These are phyloP conservation scores for Thermochaetoides dissita DNA, from an alignment of 2,329 filamentous ascomycete genomes.

Conservation along the genomic window DNA sequence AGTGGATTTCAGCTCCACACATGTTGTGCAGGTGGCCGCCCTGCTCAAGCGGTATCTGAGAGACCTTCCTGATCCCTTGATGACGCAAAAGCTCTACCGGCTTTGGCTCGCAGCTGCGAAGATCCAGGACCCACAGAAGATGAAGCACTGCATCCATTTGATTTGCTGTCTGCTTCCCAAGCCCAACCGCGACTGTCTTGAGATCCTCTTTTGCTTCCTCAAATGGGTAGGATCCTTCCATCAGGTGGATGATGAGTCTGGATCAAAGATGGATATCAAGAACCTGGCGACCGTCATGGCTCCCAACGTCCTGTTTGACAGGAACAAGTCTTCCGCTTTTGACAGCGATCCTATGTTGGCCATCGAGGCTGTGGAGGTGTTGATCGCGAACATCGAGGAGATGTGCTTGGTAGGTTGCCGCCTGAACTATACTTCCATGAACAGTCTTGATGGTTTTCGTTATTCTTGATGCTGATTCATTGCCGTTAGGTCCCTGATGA, in stretches of 20 bases:
- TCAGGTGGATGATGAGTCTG: slow-evolving; percentile 89
- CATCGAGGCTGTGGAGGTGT: slow-evolving; percentile 79
- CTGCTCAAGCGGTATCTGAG: slow-evolving; percentile 89
- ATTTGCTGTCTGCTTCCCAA: slow-evolving; percentile 89
- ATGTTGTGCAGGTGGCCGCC: slow-evolving; percentile 84
- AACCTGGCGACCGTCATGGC: slow-evolving; percentile 96
- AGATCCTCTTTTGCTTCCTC: slow-evolving; percentile 89
- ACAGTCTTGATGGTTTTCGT: no score
- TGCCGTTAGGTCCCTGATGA: slow-evolving; percentile 71
- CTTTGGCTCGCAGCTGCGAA: slow-evolving; percentile 85
- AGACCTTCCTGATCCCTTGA: slow-evolving; percentile 82
- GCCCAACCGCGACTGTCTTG: slow-evolving; percentile 80
- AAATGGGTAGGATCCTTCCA: slow-evolving; percentile 98
- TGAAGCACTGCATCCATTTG: slow-evolving; percentile 75
- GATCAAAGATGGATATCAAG: slow-evolving; percentile 97
- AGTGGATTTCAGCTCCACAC: slow-evolving; percentile 76
- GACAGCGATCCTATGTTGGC: slow-evolving; percentile 85
- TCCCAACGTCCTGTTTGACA: slow-evolving; percentile 78
- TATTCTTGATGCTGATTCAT: no score
- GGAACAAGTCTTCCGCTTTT: slow-evolving; percentile 48
- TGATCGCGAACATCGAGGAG: slow-evolving; percentile 87
- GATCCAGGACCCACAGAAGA: slow-evolving; percentile 66
- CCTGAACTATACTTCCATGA: no score
- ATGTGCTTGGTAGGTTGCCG: slow-evolving; percentile 81
- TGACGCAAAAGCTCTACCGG: slow-evolving; percentile 88